Percentiles rank a stretch among this genome's conserved stretches.
phyloP scores from a whole-genome alignment of 1,284 basidiomycete species.

The Phellopilus nigrolimitatus region DNA sequence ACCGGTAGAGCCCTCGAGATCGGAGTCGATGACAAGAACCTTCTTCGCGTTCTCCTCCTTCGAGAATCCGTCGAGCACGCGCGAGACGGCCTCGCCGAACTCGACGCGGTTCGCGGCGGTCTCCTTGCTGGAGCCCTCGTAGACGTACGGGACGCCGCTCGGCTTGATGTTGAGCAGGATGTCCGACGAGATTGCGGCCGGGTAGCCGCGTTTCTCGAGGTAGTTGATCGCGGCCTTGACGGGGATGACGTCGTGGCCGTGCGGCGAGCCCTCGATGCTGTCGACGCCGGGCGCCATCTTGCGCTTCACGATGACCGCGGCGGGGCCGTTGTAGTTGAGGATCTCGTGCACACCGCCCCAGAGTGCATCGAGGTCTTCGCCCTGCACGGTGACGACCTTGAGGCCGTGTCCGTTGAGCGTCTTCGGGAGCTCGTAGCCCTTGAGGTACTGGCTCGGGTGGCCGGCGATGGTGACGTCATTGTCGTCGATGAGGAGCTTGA shows the following conservation, averaged over 20 bases:
- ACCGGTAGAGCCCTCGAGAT: slow-evolving; percentile 83
- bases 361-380: slow-evolving; percentile 73
- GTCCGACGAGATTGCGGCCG: slow-evolving; percentile 41
- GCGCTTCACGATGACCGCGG: slow-evolving; percentile 73
- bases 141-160: slow-evolving; percentile 48
- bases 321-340: slow-evolving; percentile 63
- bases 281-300: slow-evolving; percentile 76
- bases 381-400: slow-evolving; percentile 65
- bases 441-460: slow-evolving; percentile 79
- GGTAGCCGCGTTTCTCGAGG: slow-evolving; percentile 60
- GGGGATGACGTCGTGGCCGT: slow-evolving; percentile 81
- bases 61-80: slow-evolving; percentile 65
- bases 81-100: slow-evolving; percentile 79
- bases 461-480: slow-evolving; percentile 86
- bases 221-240: slow-evolving; percentile 74
- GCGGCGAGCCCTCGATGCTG: slow-evolving; percentile 70
- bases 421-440: slow-evolving; percentile 66
- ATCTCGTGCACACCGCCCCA: slow-evolving; percentile 60
- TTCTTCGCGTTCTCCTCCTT: slow-evolving; percentile 75
- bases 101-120: slow-evolving; percentile 73
- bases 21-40: slow-evolving; percentile 86
- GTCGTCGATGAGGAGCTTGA: slow-evolving; percentile 83
- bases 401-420: slow-evolving; percentile 78
- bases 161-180: slow-evolving; percentile 69
- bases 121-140: slow-evolving; percentile 67